Percentiles rank a stretch among this genome's conserved stretches.
Conservation (phyloP, 2,329 filamentous ascomycete species). For the Stagonosporopsis rhizophila region DNA sequence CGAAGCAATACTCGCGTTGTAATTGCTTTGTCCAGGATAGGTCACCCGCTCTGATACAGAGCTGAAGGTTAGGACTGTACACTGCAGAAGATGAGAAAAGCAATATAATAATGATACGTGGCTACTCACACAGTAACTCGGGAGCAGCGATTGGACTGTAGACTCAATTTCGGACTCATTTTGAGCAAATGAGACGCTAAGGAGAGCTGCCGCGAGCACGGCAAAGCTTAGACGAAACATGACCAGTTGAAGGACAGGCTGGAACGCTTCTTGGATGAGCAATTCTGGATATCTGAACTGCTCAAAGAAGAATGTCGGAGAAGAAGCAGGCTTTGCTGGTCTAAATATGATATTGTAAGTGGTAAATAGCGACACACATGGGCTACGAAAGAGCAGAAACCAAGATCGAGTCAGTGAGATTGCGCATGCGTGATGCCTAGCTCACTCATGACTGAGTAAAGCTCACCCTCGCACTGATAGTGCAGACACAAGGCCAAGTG, state of each 20-base stretch:
- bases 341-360: background rate
- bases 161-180: constrained; percentile 10
- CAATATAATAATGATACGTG: background rate
- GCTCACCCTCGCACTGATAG: background rate
- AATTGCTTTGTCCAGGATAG: constrained; percentile 15
- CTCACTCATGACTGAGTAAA: background rate
- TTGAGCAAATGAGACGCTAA: constrained; percentile 9
- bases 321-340: background rate
- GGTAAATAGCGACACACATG: background rate
- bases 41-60: constrained; percentile 10
- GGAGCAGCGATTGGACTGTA: constrained; percentile 12
- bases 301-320: background rate
- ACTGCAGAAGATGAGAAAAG: constrained; percentile 16
- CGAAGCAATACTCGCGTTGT: constrained; percentile 19
- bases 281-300: background rate
- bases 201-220: constrained; percentile 8
- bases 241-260: background rate
- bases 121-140: constrained; percentile 17
- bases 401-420: background rate
- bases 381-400: background rate
- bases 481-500: background rate
- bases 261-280: background rate
- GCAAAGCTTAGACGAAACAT: constrained; percentile 12
- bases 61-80: constrained; percentile 14
- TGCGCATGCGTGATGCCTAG: background rate